Base-by-base conservation (phyloP, 2,329 filamentous ascomycete genomes). In the Apiospora koreana region DNA sequence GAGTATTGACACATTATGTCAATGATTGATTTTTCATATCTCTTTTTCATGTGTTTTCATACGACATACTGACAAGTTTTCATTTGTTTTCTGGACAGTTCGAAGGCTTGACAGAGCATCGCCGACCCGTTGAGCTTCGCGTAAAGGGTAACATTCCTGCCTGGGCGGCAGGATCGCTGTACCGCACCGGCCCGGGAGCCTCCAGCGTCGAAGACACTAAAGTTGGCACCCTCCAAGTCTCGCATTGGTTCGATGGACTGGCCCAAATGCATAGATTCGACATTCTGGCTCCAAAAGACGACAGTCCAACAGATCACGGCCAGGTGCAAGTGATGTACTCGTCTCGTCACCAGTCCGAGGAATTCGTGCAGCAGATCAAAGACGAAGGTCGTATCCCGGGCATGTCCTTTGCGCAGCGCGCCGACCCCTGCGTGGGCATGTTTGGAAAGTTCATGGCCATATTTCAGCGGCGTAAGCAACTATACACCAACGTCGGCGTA, bases 161-260 rank as follows among this genome's bases (percentile, higher is more conserved):
- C 16, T 89, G 87, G 74, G 83, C 82, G 18, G 86, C 86, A 23
- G 88, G 88, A 2, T 80, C 83, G 1, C 79, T 90, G 2, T 89
- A 87, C 75, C 81, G 87, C 35, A 88, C 86, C 2, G 88, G 88
- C 0, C 86, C 86, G 7, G 85, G 87, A 0, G 85, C 82, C 28
- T 84, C 84, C 72, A 83, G 84, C 71, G 77, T 87, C 3, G 76
- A 83, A 31, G 46, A 46, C 35, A 84, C 84, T 18, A 79, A 82
- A n/a, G 83, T 83, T 58, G 81, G 81, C 21, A 80, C 77, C 1
- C 85, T 85, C 72, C 80, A 80, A 42, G 78, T 86, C 8, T 82
- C 80, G 16, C 87, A 89, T 75, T 89, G 87, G 87, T 90, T 90
- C 72, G 88, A 90, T 75, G 86, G 86, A 23, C 85, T 88, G 73